These are phyloP conservation scores for Neotropicomus parvogracilis DNA, from an alignment of 1,284 basidiomycete species.

Conservation along the genomic window DNA sequence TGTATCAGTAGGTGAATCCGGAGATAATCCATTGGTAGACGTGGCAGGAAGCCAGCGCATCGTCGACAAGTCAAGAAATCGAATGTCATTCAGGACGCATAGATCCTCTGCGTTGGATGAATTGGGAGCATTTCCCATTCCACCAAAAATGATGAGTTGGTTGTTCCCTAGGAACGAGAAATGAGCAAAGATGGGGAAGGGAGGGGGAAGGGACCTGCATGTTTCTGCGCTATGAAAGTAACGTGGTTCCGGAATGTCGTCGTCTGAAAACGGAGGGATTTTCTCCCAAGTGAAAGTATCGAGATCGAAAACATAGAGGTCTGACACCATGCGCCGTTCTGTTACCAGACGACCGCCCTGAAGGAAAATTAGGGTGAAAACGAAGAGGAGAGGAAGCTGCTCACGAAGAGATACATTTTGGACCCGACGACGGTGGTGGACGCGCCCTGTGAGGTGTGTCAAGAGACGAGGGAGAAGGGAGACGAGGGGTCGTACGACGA, in stretches of 20 bases:
- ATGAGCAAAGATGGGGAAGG: slow-evolving; percentile 13
- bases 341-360: slow-evolving; percentile 85
- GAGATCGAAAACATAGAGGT: slow-evolving; percentile 85
- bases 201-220: slow-evolving; percentile 50
- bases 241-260: slow-evolving; percentile 69
- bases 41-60: slow-evolving; percentile 67
- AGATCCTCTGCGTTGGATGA: slow-evolving; percentile 67
- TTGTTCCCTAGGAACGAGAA: slow-evolving; percentile 62
- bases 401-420: slow-evolving; percentile 82
- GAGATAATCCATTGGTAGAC: slow-evolving; percentile 28
- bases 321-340: slow-evolving; percentile 81
- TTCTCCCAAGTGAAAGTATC: slow-evolving; percentile 75
- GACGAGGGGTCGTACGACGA: slow-evolving; percentile 62
- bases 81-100: slow-evolving; percentile 81
- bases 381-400: slow-evolving; percentile 24
- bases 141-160: slow-evolving; percentile 87
- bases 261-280: slow-evolving; percentile 58
- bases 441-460: slow-evolving; percentile 52
- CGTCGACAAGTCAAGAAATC: slow-evolving; percentile 74
- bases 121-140: slow-evolving; percentile 80
- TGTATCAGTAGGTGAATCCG: slow-evolving; percentile 37
- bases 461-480: neutral
- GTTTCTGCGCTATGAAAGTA: slow-evolving; percentile 92
- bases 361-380: neutral
- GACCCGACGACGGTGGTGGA: slow-evolving; percentile 82